These are phyloP conservation scores for Plectosphaerella cucumerina DNA, from an alignment of 2,329 filamentous ascomycete species.

Conservation along the genomic window DNA sequence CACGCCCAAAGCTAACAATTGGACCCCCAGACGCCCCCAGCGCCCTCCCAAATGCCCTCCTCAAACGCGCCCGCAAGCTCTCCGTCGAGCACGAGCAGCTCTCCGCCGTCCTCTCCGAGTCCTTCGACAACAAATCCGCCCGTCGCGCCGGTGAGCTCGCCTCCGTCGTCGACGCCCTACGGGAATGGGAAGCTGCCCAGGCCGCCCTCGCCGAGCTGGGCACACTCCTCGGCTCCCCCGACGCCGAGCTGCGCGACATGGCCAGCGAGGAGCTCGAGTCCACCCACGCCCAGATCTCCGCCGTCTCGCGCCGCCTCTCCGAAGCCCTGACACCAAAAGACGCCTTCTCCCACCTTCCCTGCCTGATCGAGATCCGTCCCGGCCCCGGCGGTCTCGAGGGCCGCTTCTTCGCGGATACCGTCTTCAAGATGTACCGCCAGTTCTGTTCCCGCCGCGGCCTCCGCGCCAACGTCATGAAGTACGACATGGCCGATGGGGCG, in stretches of 20 bases:
- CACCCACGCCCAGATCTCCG: conserved; percentile 57
- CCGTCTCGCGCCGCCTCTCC: conserved; percentile 65
- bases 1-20: conserved; percentile 1
- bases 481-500: conserved; percentile 68
- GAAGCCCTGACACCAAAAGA: conserved; percentile 79
- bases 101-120: conserved; percentile 41
- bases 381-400: conserved; percentile 91
- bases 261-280: conserved; percentile 76
- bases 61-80: conserved; percentile 55
- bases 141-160: conserved; percentile 60
- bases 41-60: conserved; percentile 47
- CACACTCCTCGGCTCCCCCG: conserved; percentile 44
- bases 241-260: conserved; percentile 70
- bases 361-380: conserved; percentile 85
- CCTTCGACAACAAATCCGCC: conserved; percentile 53
- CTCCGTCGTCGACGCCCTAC: conserved; percentile 51
- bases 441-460: conserved; percentile 70
- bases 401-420: conserved; percentile 79
- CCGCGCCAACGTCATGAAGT: conserved; percentile 68
- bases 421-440: conserved; percentile 84
- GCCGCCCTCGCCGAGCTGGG: conserved; percentile 50
- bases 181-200: conserved; percentile 53
- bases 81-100: conserved; percentile 54
- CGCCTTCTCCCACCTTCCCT: conserved; percentile 85
- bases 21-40: conserved; percentile 19